Conservation (phyloP, 78 protist species). For the Polysphondylium violaceum region DNA sequence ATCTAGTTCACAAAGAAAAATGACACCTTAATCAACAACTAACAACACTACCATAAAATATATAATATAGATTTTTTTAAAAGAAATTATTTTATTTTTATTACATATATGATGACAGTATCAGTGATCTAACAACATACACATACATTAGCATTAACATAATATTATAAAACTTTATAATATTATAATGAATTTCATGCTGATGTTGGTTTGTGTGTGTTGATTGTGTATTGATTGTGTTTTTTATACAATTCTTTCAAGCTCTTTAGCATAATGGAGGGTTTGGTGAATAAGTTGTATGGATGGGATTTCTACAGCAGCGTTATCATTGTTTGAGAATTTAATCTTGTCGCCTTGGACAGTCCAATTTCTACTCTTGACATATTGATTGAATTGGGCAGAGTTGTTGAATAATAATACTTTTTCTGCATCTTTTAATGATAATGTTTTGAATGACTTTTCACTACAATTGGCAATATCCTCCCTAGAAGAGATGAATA, state of each 20-base stretch:
- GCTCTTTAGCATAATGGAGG: constrained; percentile 75
- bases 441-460: constrained; percentile 60
- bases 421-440: constrained; percentile 59
- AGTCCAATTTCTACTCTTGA: constrained; percentile 33
- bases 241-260: constrained; percentile 83
- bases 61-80: neutral
- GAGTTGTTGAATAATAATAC: constrained; percentile 24
- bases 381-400: constrained; percentile 40
- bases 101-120: neutral
- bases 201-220: neutral
- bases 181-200: neutral
- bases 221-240: neutral
- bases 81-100: neutral
- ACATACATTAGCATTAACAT: neutral
- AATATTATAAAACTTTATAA: neutral
- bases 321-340: neutral
- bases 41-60: neutral
- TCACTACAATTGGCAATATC: constrained; percentile 78
- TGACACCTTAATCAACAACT: neutral
- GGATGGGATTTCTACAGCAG: constrained; percentile 60
- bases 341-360: constrained; percentile 56
- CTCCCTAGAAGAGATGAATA: constrained; percentile 36
- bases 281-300: constrained; percentile 70
- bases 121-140: neutral
- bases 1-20: neutral